phyloP scores from a whole-genome alignment of 495 filamentous ascomycete genomes.

The Neurospora sp. region DNA sequence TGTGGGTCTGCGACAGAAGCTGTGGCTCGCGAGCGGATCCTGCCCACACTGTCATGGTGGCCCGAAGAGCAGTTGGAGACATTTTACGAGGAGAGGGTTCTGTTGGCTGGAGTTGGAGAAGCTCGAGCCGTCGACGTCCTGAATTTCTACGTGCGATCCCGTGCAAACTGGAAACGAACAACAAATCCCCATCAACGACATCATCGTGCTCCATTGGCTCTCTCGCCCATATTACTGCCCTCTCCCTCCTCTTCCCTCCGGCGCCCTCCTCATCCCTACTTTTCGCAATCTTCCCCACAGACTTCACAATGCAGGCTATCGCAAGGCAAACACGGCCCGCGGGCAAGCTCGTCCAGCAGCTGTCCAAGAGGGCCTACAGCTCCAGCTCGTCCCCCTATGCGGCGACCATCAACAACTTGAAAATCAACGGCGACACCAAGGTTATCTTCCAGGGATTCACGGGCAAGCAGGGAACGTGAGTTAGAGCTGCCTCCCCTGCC shows the following conservation, averaged over 20 bases:
- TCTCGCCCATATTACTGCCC: not conserved
- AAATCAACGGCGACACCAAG: constrained; percentile 84
- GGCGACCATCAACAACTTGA: constrained; percentile 77
- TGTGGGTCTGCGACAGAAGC: not conserved
- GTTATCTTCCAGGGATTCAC: constrained; percentile 98
- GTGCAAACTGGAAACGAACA: not conserved
- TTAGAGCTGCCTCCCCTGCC: constrained; percentile 15
- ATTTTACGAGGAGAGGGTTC: not conserved
- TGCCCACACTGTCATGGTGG: not conserved
- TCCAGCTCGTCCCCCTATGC: constrained; percentile 61
- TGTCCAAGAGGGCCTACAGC: constrained; percentile 56
- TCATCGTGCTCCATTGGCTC: not conserved
- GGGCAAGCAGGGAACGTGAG: constrained; percentile 96
- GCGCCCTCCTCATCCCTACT: not conserved
- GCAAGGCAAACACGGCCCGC: constrained; percentile 36
- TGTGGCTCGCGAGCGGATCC: not conserved
- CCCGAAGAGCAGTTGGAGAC: not conserved
- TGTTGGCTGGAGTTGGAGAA: not conserved
- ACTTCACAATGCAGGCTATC: constrained; percentile 34
- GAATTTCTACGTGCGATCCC: not conserved
- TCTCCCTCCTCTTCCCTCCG: not conserved
- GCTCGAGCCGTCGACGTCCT: not conserved
- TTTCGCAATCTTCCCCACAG: constrained; percentile 1
- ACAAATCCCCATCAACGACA: not conserved
- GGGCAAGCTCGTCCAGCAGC: constrained; percentile 32